Evolutionary conservation across 139 green algal genomes (phyloP).

Genomic region (Coelastrella sp.): DNA sequence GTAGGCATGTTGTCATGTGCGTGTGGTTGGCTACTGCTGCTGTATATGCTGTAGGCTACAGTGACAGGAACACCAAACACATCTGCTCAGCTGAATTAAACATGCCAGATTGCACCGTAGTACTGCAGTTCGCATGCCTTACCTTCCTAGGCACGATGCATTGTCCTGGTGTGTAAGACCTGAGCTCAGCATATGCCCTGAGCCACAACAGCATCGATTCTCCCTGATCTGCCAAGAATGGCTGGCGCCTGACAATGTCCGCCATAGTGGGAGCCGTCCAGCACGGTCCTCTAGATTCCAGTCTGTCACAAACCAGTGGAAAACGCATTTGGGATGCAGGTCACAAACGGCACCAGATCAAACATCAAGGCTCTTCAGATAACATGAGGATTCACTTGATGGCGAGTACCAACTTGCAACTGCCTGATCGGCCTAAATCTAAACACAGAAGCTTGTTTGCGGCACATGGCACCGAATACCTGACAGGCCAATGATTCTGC

Average conservation of each 20-base stretch:
- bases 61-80: background rate
- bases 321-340: background rate
- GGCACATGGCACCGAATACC: too few relatives aligned
- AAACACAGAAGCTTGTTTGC: too few relatives aligned
- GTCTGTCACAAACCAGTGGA: background rate
- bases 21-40: background rate
- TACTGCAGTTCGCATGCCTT: too few relatives aligned
- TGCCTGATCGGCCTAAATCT: too few relatives aligned
- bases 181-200: slow-evolving; percentile 34
- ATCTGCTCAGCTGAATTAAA: background rate
- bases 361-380: too few relatives aligned
- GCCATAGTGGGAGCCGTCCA: background rate
- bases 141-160: slow-evolving; percentile 37
- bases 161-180: slow-evolving; percentile 13
- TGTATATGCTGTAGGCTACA: too few relatives aligned
- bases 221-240: background rate
- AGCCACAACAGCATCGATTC: slow-evolving; percentile 34
- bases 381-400: too few relatives aligned
- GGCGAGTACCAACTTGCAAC: too few relatives aligned
- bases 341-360: too few relatives aligned
- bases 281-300: background rate
- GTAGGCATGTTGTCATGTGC: background rate
- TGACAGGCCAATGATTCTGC: too few relatives aligned
- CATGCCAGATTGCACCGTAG: background rate
- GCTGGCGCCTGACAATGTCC: slow-evolving; percentile 2